Conservation (phyloP, 1,139 yeast species). For the Taphrina communis region DNA sequence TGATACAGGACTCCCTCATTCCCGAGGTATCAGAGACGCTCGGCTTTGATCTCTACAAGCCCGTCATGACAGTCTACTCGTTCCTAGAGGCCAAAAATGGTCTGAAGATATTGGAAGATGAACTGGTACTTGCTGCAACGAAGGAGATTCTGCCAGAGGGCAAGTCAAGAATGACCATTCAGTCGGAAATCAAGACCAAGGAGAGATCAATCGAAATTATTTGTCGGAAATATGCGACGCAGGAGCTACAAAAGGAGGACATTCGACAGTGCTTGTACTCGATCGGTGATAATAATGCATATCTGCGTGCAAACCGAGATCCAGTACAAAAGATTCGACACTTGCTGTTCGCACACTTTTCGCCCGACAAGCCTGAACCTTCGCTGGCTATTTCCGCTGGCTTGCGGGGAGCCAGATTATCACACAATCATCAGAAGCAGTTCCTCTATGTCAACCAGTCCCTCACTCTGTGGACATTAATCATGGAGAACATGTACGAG, state of each 20-base stretch:
- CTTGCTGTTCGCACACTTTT: conserved; percentile 59
- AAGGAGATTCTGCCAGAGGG: conserved; percentile 66
- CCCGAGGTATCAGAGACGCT: conserved; percentile 69
- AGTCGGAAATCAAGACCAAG: conserved; percentile 64
- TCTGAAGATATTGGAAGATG: conserved; percentile 61
- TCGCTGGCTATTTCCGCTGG: conserved; percentile 70
- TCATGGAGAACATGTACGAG: conserved; percentile 73
- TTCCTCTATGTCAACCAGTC: conserved; percentile 70
- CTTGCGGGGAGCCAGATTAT: conserved; percentile 66
- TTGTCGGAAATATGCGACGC: conserved; percentile 55
- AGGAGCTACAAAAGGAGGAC: conserved; percentile 59
- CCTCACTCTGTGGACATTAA: conserved; percentile 70
- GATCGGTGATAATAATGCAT: conserved; percentile 74
- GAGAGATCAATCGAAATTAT: conserved; percentile 67
- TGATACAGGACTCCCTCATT: conserved; percentile 78
- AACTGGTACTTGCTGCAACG: conserved; percentile 64
- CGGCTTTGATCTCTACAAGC: conserved; percentile 74
- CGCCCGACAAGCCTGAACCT: conserved; percentile 55
- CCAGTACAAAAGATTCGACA: conserved; percentile 67
- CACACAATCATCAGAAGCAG: conserved; percentile 73
- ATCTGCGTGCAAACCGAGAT: conserved; percentile 67
- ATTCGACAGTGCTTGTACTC: conserved; percentile 71
- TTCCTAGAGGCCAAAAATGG: conserved; percentile 57
- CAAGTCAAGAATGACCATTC: conserved; percentile 60
- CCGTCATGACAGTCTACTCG: conserved; percentile 65